Evolutionary conservation across 2,329 filamentous ascomycete genomes (phyloP).

Genomic region (Nothopassalora personata): DNA sequence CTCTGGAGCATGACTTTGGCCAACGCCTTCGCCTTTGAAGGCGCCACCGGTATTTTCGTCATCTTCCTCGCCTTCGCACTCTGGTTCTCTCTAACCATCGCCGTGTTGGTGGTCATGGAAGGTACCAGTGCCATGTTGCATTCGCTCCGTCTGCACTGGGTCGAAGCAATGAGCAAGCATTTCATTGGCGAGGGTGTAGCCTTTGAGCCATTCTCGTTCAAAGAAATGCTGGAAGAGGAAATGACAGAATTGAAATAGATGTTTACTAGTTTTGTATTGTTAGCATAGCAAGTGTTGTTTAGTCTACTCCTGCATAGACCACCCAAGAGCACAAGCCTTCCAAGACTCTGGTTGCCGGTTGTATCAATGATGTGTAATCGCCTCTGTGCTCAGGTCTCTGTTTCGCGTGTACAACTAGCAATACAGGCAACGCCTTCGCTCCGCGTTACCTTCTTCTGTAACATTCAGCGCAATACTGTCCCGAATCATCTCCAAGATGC

Average conservation of each 20-base stretch:
- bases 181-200: constrained; percentile 79
- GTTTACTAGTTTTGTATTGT: not conserved
- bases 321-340: too few species aligned
- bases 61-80: constrained; percentile 77
- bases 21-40: constrained; percentile 61
- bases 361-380: too few species aligned
- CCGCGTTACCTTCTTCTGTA: not conserved
- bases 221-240: constrained; percentile 77
- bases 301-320: not conserved
- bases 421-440: not conserved
- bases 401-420: not conserved
- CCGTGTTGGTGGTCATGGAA: constrained; percentile 87
- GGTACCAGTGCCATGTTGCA: constrained; percentile 95
- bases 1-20: constrained; percentile 94
- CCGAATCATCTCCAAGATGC: not conserved
- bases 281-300: not conserved
- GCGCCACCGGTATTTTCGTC: constrained; percentile 65
- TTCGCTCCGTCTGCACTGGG: constrained; percentile 86
- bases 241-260: constrained; percentile 33
- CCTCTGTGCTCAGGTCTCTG: not conserved
- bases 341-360: too few species aligned
- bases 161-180: constrained; percentile 97
- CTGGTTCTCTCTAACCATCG: constrained; percentile 82
- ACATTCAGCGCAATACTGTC: too few species aligned
- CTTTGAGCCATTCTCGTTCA: constrained; percentile 86